A percentile compares a stretch with the other conserved stretches of the same genome.
Evolutionary conservation across 2,329 filamentous ascomycete species (phyloP).

Genomic region (Phaeomoniella chlamydospora): DNA sequence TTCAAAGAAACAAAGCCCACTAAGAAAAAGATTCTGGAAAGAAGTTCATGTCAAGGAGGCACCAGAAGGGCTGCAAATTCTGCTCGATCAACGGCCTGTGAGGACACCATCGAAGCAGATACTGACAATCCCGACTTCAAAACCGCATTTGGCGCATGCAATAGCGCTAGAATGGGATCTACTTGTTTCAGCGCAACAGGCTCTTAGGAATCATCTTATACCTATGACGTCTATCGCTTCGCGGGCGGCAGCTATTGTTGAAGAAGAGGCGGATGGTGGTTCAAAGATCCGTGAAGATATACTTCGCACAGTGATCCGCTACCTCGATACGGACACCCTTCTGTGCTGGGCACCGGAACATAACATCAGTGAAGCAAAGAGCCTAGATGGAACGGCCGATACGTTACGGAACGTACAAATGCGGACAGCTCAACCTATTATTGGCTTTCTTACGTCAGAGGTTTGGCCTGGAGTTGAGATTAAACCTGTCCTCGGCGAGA

Average conservation of each 20-base stretch:
- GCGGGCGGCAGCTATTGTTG: slow-evolving; percentile 66
- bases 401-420: slow-evolving; percentile 60
- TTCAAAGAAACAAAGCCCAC: slow-evolving; percentile 20
- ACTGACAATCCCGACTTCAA: slow-evolving; percentile 57
- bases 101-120: slow-evolving; percentile 61
- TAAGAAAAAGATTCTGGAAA: slow-evolving; percentile 76
- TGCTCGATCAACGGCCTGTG: slow-evolving; percentile 66
- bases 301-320: slow-evolving; percentile 57
- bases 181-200: slow-evolving; percentile 67
- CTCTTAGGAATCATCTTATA: slow-evolving; percentile 72
- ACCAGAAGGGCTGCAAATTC: slow-evolving; percentile 43
- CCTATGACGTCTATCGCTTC: slow-evolving; percentile 76
- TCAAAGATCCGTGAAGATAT: slow-evolving; percentile 47
- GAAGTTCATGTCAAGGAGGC: slow-evolving; percentile 58
- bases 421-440: slow-evolving; percentile 52
- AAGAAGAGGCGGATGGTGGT: slow-evolving; percentile 44
- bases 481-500: slow-evolving; percentile 61
- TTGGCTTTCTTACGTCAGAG: slow-evolving; percentile 52
- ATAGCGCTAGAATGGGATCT: slow-evolving; percentile 91
- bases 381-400: slow-evolving; percentile 30
- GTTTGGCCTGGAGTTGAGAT: slow-evolving; percentile 80
- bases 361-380: slow-evolving; percentile 33
- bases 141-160: slow-evolving; percentile 68
- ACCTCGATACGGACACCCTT: slow-evolving; percentile 82
- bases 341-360: slow-evolving; percentile 70